Percentiles rank a stretch among this genome's conserved stretches.
phyloP scores from a whole-genome alignment of 495 filamentous ascomycete genomes.

The Aspergillus leporis region DNA sequence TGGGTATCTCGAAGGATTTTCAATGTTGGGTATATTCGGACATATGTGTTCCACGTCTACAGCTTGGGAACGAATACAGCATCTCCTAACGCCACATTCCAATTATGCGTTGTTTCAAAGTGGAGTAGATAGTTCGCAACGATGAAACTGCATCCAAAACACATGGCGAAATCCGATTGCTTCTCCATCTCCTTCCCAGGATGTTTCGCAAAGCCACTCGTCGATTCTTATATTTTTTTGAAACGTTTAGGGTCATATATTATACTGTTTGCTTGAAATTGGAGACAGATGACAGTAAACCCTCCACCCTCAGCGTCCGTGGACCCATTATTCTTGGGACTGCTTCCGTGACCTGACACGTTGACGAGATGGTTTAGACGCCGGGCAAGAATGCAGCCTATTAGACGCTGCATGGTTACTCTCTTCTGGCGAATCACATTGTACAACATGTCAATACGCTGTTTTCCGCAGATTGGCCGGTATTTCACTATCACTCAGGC shows the following conservation, averaged over 20 bases:
- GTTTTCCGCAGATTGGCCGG: neutral
- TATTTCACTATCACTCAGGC: neutral
- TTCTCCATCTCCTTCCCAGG: neutral
- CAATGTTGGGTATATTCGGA: no score
- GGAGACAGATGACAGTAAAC: no score
- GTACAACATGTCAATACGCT: neutral
- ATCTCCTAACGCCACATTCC: neutral
- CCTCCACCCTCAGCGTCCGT: no score
- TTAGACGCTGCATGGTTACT: neutral
- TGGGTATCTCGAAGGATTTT: neutral
- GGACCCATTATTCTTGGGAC: no score
- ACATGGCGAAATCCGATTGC: neutral
- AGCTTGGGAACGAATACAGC: neutral
- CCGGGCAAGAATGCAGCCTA: neutral
- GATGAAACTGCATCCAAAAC: neutral
- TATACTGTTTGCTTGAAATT: neutral
- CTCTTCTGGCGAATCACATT: neutral
- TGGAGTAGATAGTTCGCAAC: neutral
- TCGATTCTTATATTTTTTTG: neutral
- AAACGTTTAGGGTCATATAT: neutral
- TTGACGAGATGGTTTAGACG: neutral
- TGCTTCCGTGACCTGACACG: neutral
- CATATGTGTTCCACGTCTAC: neutral
- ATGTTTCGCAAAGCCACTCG: neutral
- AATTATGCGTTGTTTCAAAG: neutral